Percentiles rank a stretch among this genome's conserved stretches.
phyloP scores from a whole-genome alignment of 2,329 filamentous ascomycete species.

The Colletotrichum plurivorum region DNA sequence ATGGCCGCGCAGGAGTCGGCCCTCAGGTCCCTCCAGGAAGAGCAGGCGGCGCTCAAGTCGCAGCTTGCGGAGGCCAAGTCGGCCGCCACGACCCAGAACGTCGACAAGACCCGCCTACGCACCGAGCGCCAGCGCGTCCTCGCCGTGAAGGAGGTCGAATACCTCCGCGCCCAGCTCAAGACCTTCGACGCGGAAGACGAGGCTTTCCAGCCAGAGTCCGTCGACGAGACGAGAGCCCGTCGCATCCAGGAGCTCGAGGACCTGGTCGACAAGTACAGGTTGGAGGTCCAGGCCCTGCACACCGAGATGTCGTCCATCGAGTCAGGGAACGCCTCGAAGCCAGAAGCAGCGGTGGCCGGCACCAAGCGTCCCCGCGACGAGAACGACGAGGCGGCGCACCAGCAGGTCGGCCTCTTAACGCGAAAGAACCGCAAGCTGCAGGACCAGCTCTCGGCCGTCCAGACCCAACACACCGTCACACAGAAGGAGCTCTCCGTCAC shows the following conservation, averaged over 20 bases:
- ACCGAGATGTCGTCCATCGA: slow-evolving; percentile 80
- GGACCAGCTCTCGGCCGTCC: slow-evolving; percentile 78
- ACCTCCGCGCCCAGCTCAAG: slow-evolving; percentile 91
- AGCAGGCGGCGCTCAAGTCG: slow-evolving; percentile 73
- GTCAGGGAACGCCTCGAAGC: slow-evolving; percentile 53
- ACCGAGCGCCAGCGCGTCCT: slow-evolving; percentile 89
- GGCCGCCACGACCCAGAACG: slow-evolving; percentile 58
- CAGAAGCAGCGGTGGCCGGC: slow-evolving; percentile 53
- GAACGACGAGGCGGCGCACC: slow-evolving; percentile 70
- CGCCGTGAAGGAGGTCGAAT: slow-evolving; percentile 93
- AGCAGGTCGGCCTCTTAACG: slow-evolving; percentile 85
- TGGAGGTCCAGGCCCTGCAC: slow-evolving; percentile 82
- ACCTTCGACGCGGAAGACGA: slow-evolving; percentile 90
- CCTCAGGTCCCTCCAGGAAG: slow-evolving; percentile 79
- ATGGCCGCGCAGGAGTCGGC: slow-evolving; percentile 82
- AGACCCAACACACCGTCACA: slow-evolving; percentile 79
- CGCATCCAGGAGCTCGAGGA: slow-evolving; percentile 86
- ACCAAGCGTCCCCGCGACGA: slow-evolving; percentile 74
- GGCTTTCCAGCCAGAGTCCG: slow-evolving; percentile 84
- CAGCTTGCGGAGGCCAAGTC: slow-evolving; percentile 80
- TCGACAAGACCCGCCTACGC: slow-evolving; percentile 79
- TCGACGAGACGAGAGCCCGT: slow-evolving; percentile 80
- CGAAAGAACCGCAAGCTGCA: slow-evolving; percentile 91
- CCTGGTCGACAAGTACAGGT: slow-evolving; percentile 89
- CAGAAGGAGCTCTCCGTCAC: slow-evolving; percentile 82